phyloP scores from a whole-genome alignment of 1,139 yeast species.

The Chernovozyma aurita region DNA sequence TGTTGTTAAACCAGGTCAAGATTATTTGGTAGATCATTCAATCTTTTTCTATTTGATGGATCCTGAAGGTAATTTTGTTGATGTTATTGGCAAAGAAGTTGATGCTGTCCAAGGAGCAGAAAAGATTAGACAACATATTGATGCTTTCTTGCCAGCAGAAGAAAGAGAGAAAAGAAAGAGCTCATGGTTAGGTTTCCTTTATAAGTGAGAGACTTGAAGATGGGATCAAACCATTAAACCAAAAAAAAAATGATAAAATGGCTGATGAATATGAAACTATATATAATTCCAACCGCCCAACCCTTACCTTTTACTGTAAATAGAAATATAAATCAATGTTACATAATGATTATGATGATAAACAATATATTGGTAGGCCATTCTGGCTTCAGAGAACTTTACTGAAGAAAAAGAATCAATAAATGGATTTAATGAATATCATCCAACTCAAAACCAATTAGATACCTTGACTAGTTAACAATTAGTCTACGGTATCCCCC shows the following conservation, averaged over 20 bases:
- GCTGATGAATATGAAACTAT: neutral
- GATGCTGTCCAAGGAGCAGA: slow-evolving; percentile 76
- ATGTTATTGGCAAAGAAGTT: slow-evolving; percentile 89
- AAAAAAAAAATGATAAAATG: neutral
- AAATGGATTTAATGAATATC: too few relatives aligned
- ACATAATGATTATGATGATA: neutral
- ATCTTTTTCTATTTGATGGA: slow-evolving; percentile 95
- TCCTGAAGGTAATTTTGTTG: slow-evolving; percentile 91
- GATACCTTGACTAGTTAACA: neutral
- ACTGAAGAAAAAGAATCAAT: too few relatives aligned
- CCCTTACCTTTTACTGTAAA: slow-evolving; percentile 1
- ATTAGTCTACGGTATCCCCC: slow-evolving; percentile 50
- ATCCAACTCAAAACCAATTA: too few relatives aligned
- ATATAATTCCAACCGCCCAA: too few relatives aligned
- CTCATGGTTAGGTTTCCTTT: slow-evolving; percentile 54
- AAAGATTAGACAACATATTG: slow-evolving; percentile 71
- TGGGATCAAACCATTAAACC: too few relatives aligned
- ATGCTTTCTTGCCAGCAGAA: slow-evolving; percentile 67
- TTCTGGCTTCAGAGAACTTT: too few relatives aligned
- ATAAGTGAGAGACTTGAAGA: slow-evolving; percentile 23
- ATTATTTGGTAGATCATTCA: slow-evolving; percentile 93
- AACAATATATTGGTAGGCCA: slow-evolving; percentile 8
- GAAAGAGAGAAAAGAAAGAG: slow-evolving; percentile 58
- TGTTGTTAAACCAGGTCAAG: slow-evolving; percentile 89
- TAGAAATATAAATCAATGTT: neutral